These are phyloP conservation scores for Dillenia suffruticosa DNA, from an alignment of 164 flowering plant species.

Conservation along the genomic window DNA sequence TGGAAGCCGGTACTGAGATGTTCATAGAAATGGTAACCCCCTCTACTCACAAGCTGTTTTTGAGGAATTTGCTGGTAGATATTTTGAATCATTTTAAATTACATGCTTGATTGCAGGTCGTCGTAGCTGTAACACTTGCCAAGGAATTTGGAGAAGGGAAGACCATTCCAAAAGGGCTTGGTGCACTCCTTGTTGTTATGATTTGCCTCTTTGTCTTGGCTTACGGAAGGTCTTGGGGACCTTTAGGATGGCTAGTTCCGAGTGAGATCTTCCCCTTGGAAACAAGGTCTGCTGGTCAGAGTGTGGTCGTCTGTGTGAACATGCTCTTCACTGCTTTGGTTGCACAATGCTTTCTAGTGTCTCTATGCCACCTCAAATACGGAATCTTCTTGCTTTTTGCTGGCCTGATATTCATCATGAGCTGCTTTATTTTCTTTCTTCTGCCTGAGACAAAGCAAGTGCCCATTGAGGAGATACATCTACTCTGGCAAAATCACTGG, in stretches of 20 bases:
- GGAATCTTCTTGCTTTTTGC: slow-evolving; percentile 87
- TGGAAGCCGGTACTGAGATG: slow-evolving; percentile 87
- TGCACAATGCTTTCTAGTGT: slow-evolving; percentile 74
- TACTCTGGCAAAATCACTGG: slow-evolving; percentile 63
- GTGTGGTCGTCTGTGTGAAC: slow-evolving; percentile 80
- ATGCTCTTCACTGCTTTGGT: slow-evolving; percentile 80
- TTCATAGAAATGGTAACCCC: slow-evolving; percentile 56
- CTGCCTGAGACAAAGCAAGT: slow-evolving; percentile 93
- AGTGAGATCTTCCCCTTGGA: slow-evolving; percentile 93
- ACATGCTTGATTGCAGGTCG: slow-evolving; percentile 35
- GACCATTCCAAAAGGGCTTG: slow-evolving; percentile 42
- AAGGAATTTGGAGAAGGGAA: slow-evolving; percentile 70
- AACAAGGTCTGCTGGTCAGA: slow-evolving; percentile 88
- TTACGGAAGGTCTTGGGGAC: slow-evolving; percentile 95
- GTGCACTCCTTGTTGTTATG: slow-evolving; percentile 53
- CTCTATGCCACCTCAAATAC: slow-evolving; percentile 72
- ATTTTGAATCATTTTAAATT: not conserved
- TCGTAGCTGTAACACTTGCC: slow-evolving; percentile 53
- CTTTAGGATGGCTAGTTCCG: slow-evolving; percentile 90
- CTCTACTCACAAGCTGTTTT: not conserved
- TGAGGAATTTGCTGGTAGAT: too few species aligned
- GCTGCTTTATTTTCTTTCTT: slow-evolving; percentile 65
- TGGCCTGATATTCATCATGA: slow-evolving; percentile 57
- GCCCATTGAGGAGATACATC: slow-evolving; percentile 75
- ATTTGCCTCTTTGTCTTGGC: slow-evolving; percentile 63